These are phyloP conservation scores for Ichthyophthirius multifiliis DNA, from an alignment of 169 alveolate species.

Conservation along the genomic window DNA sequence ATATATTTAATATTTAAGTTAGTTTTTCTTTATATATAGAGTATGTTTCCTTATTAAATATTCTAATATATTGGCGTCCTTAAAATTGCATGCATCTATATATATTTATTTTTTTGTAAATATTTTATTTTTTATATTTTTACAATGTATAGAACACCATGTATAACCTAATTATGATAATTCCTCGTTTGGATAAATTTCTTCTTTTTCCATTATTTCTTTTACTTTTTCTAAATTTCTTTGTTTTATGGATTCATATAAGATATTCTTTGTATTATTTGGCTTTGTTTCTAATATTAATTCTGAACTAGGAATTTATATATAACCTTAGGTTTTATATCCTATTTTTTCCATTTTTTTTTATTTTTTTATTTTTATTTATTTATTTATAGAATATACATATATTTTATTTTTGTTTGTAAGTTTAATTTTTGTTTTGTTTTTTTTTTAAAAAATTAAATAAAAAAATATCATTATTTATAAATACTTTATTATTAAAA, in stretches of 20 bases:
- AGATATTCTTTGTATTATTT: neutral
- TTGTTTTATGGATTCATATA: neutral
- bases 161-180: neutral
- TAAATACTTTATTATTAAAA: too few species aligned
- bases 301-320: conserved; percentile 11
- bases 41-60: neutral
- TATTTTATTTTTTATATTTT: neutral
- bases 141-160: neutral
- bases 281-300: conserved; percentile 7
- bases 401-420: too few species aligned
- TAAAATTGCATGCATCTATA: neutral
- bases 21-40: neutral
- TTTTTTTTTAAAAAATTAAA: too few species aligned
- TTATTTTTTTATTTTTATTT: too few species aligned
- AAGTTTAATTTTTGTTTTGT: too few species aligned
- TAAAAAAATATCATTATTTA: too few species aligned
- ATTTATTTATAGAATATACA: too few species aligned
- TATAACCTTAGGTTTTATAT: too few species aligned
- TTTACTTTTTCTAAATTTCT: neutral
- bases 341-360: too few species aligned
- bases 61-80: neutral
- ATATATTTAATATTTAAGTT: neutral
- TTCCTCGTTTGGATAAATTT: neutral
- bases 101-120: neutral
- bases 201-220: neutral